These are phyloP conservation scores for Prinsepia uniflora DNA, from an alignment of 306 rosid genomes.

Conservation along the genomic window DNA sequence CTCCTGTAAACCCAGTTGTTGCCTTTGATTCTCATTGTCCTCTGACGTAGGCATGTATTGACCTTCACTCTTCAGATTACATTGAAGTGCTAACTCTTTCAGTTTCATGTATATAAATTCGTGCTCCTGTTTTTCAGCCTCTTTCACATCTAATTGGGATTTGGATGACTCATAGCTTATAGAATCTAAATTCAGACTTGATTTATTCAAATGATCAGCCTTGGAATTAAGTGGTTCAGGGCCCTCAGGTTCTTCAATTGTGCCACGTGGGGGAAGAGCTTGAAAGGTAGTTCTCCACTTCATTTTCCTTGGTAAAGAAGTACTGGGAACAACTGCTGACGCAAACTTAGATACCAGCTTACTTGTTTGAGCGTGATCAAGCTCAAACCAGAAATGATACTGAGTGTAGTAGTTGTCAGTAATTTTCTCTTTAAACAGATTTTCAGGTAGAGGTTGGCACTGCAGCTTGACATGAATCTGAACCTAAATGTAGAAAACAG, in stretches of 20 bases:
- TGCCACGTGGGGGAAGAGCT: slow-evolving; percentile 33
- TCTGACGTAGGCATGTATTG: slow-evolving; percentile 19
- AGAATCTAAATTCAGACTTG: slow-evolving; percentile 30
- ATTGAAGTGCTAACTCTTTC: slow-evolving; percentile 38
- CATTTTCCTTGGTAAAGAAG: slow-evolving; percentile 17
- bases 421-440: slow-evolving; percentile 49
- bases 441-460: slow-evolving; percentile 62
- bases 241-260: slow-evolving; percentile 27
- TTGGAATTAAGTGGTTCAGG: slow-evolving; percentile 22
- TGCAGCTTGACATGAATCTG: slow-evolving; percentile 43
- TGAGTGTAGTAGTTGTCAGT: slow-evolving; percentile 48
- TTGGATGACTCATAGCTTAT: slow-evolving; percentile 33
- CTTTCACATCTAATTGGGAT: slow-evolving; percentile 23
- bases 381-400: slow-evolving; percentile 76
- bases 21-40: slow-evolving; percentile 11
- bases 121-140: slow-evolving; percentile 40
- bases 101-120: slow-evolving; percentile 41
- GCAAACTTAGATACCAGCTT: slow-evolving; percentile 44
- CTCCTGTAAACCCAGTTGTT: slow-evolving; percentile 20
- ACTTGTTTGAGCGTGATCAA: slow-evolving; percentile 67
- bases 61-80: slow-evolving; percentile 27
- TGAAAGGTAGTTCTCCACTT: slow-evolving; percentile 27
- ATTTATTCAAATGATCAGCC: slow-evolving; percentile 8
- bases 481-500: slow-evolving; percentile 40
- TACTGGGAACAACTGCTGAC: slow-evolving; percentile 41